Evolutionary conservation across 768 basidiomycete species (phyloP).

Genomic region (Lentinula detonsa): DNA sequence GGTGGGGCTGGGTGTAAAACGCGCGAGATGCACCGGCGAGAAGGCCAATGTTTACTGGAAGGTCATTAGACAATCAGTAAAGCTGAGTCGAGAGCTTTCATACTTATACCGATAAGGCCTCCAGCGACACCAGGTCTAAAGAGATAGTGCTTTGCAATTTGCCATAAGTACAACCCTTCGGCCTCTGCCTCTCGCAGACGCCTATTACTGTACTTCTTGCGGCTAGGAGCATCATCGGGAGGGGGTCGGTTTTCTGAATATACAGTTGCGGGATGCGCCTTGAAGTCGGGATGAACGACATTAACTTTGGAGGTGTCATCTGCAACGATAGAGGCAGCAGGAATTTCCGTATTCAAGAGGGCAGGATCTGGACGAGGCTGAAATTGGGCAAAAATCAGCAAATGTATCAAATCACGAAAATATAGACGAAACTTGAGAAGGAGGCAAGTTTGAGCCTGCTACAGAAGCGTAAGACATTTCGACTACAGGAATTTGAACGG

Average conservation of each 20-base stretch:
- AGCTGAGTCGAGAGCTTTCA: constrained; percentile 13
- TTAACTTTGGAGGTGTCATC: constrained; percentile 53
- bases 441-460: constrained; percentile 52
- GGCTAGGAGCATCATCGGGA: constrained; percentile 16
- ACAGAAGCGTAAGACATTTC: constrained; percentile 72
- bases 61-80: background rate
- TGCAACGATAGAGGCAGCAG: constrained; percentile 25
- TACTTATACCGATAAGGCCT: constrained; percentile 66
- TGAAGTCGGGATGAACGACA: constrained; percentile 46
- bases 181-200: constrained; percentile 37
- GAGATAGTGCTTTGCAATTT: constrained; percentile 43
- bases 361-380: constrained; percentile 63
- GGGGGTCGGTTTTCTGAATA: constrained; percentile 14
- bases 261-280: constrained; percentile 36
- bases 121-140: constrained; percentile 67
- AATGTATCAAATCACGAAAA: background rate
- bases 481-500: background rate
- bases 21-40: constrained; percentile 55
- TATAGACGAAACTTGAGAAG: constrained; percentile 35
- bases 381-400: background rate
- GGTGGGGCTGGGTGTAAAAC: constrained; percentile 55
- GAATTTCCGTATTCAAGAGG: constrained; percentile 48
- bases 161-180: constrained; percentile 50
- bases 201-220: constrained; percentile 23
- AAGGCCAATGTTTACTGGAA: constrained; percentile 65